A percentile compares a stretch with the other conserved stretches of the same genome.
These are phyloP conservation scores for Gamsiella multidivaricata DNA, from an alignment of 192 early-diverging fungal species.

Conservation along the genomic window DNA sequence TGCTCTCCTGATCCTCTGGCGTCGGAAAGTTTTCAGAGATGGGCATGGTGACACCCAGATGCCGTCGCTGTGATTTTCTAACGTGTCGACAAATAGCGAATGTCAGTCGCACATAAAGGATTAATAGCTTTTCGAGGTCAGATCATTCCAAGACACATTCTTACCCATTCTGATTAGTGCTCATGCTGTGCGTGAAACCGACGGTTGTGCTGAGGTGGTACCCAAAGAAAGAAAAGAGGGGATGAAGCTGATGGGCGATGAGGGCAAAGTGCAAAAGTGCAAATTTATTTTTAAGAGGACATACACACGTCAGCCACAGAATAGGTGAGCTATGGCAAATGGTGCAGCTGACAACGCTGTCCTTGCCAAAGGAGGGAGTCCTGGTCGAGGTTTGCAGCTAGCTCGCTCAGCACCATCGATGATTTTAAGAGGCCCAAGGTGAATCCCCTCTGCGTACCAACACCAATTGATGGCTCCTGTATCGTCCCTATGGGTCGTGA, in stretches of 20 bases:
- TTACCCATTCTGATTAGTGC: constrained; percentile 16
- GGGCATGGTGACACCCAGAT: constrained; percentile 85
- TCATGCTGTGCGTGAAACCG: not conserved
- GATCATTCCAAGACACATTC: not conserved
- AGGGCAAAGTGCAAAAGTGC: too few species aligned
- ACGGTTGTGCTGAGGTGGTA: not conserved
- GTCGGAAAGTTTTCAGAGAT: constrained; percentile 74
- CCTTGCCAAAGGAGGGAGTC: constrained; percentile 34
- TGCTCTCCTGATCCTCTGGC: constrained; percentile 72
- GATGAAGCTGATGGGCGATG: too few species aligned
- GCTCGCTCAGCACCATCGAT: constrained; percentile 30
- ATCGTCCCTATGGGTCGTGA: not conserved
- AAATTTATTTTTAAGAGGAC: not conserved
- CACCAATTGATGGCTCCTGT: not conserved
- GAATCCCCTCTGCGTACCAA: not conserved
- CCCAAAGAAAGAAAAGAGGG: not conserved
- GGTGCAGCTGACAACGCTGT: not conserved
- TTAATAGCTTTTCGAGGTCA: not conserved
- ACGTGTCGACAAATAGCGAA: too few species aligned
- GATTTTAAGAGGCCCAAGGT: constrained; percentile 38
- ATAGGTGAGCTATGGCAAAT: too few species aligned
- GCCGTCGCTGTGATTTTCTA: constrained; percentile 1
- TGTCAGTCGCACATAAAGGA: too few species aligned
- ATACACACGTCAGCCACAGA: too few species aligned
- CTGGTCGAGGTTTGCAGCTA: constrained; percentile 23